Evolutionary conservation across 2,329 filamentous ascomycete species (phyloP), one percentile per base, ranked within the genome.

Genomic region (Nemania serpens): DNA sequence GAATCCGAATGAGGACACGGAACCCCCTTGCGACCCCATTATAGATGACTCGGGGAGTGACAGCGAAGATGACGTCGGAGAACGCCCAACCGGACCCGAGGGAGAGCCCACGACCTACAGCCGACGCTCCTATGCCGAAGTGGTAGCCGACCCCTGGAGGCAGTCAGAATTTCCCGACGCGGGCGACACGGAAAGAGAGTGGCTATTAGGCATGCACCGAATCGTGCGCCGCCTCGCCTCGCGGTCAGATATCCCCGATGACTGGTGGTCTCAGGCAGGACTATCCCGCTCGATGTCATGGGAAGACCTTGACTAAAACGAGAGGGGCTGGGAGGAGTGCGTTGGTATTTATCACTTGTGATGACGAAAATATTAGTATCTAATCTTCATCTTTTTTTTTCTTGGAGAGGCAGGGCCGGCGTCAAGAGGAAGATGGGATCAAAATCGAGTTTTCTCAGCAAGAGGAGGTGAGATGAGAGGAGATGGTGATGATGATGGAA

Each of bases 201-300:
- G 71, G 54, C 74, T 90, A 25, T 81, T 84, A 20, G 85, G 88
- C 47, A 89, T 93, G 83, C 88, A 91, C 67, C 82, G 82, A 52
- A 89, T 96, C 48, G 81, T 95, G 37, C 86, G 88, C 67, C 83
- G 86, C 45, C 81, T 96, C 56, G 86, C 88, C 36, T 82, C 84
- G 17, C 81, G 90, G 22, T 84, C 91, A 70, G 90, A 93, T 68
- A 89, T 95, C 55, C 89, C 91, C 0, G 91, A 95, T 63, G 88
- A 91, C 65, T 93, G 89, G 87, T 96, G 91, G 91, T 85, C 85
- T 60, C 83, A 85, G 69, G 88, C 83, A 60, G 89, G 89, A 43
- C 81, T 91, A 65, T 87, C 81, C 69, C 84, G 87, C 64, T 88
- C 81, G 13, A 75, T 86, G 56, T 75, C 77, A 17, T 77, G 74